Conservation (phyloP, 1,139 yeast species). For the Zygoascus meyerae region DNA sequence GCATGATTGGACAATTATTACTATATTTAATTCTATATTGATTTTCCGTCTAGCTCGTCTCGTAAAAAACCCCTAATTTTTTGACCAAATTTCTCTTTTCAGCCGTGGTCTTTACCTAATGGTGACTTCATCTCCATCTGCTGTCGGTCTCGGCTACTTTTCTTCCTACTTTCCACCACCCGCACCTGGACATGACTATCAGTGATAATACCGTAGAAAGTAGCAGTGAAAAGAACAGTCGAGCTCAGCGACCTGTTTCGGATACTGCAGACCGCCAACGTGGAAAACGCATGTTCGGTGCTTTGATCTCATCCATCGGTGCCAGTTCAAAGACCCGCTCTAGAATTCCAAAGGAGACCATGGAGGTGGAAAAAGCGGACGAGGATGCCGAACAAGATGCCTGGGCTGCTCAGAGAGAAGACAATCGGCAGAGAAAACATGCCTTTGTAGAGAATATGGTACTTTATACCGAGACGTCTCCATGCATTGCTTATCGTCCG, state of each 20-base stretch:
- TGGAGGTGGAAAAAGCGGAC: slow-evolving; percentile 1
- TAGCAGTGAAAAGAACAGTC: not conserved
- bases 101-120: too few relatives aligned
- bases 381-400: slow-evolving; percentile 3
- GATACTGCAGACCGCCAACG: not conserved
- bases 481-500: slow-evolving; percentile 14
- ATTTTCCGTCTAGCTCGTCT: too few relatives aligned
- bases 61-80: too few relatives aligned
- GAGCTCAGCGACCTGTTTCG: not conserved
- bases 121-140: too few relatives aligned
- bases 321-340: not conserved
- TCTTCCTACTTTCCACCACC: not conserved
- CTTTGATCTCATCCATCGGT: slow-evolving; percentile 13
- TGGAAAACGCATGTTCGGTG: slow-evolving; percentile 15
- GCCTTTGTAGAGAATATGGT: slow-evolving; percentile 4
- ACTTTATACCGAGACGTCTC: slow-evolving; percentile 11
- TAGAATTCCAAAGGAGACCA: slow-evolving; percentile 3
- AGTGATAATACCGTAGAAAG: not conserved
- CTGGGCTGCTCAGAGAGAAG: slow-evolving; percentile 9
- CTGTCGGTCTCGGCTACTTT: not conserved
- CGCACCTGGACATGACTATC: not conserved
- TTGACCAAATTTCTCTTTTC: too few relatives aligned
- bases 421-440: slow-evolving; percentile 6
- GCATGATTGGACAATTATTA: too few relatives aligned
- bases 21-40: too few relatives aligned